Base-by-base conservation (phyloP, 148 eudicot species). In the Simmondsia chinensis region DNA sequence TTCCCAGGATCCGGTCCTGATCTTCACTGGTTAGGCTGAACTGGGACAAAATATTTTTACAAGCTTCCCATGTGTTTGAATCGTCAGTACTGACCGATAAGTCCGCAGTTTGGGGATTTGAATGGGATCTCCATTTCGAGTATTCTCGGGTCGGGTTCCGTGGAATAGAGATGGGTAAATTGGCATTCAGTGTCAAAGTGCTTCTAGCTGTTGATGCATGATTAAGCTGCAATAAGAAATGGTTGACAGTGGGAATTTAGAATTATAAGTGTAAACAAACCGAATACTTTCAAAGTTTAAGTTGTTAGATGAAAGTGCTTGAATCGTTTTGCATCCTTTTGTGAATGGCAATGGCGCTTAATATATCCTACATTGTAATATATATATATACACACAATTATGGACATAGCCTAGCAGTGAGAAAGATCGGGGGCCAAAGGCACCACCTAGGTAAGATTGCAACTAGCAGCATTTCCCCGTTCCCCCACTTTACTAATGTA, bases 1-100 rank as follows among this genome's bases (percentile, higher is more conserved):
- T 93, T 20, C 87, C 89, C 0, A 86, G 69, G 32, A 86, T 86
- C 59, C 80, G 86, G 57, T 80, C 83, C 60, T 72, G 76, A 40
- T 86, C 99, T 26, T 93, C 94, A 1, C 33, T 45, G 36, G 56
- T 66, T 33, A 93, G 82, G 15, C 59, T 54, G 43, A 76, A 82
- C 43, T 41, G 29, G 3, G 82, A 76, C 2, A 93, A 69, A 29
- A 67, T 73, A 61, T 71, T 64, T 52, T 64, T 73, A 42, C 80
- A 77, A 48, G 79, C 66, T 54, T 75, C 83, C 94, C 96, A 93
- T 48, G 74, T 55, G 57, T 67, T 72, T 15, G 60, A 63, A 8
- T 82, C 96, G 54, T 82, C 87, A 15, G 72, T 63, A 33, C 57
- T 73, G n/a, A 74, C 57, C 15, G 60, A 59, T 62, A 50, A 20